Evolutionary conservation across 345 rosid genomes (phyloP).

Genomic region (Brassica rapa): DNA sequence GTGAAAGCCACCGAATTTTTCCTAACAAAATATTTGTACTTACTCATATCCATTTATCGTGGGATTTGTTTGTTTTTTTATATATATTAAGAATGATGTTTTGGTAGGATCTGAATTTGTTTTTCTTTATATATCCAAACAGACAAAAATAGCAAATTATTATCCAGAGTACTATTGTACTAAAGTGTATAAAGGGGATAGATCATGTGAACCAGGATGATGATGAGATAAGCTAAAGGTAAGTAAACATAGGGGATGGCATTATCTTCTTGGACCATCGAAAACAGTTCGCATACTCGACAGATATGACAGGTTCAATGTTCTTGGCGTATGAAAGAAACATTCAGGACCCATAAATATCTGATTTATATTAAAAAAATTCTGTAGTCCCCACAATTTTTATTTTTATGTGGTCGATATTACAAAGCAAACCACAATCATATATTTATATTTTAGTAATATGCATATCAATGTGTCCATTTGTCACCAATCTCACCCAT

Average conservation of each 20-base stretch:
- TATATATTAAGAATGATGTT: neutral
- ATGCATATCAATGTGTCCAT: slow-evolving; percentile 12
- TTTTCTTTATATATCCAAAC: neutral
- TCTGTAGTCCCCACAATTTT: slow-evolving; percentile 14
- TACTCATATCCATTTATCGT: neutral
- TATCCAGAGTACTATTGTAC: neutral
- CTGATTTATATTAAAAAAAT: neutral
- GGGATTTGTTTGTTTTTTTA: neutral
- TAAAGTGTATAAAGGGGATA: neutral
- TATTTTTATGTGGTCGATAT: slow-evolving; percentile 25
- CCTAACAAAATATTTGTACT: neutral
- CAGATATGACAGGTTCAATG: slow-evolving; percentile 35
- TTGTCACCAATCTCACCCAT: slow-evolving; percentile 17
- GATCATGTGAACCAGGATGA: slow-evolving; percentile 15
- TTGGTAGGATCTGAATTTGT: neutral
- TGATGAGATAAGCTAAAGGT: slow-evolving; percentile 27
- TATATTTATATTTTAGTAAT: neutral
- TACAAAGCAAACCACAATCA: slow-evolving; percentile 20
- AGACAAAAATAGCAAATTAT: neutral
- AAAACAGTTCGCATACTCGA: slow-evolving; percentile 19
- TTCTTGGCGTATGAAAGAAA: slow-evolving; percentile 23
- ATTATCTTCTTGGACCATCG: slow-evolving; percentile 8
- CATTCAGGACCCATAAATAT: slow-evolving; percentile 18
- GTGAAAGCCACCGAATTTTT: slow-evolving; percentile 26
- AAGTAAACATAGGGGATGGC: slow-evolving; percentile 11